phyloP scores from a whole-genome alignment of 2,329 filamentous ascomycete species.

The Phialophora chinensis region DNA sequence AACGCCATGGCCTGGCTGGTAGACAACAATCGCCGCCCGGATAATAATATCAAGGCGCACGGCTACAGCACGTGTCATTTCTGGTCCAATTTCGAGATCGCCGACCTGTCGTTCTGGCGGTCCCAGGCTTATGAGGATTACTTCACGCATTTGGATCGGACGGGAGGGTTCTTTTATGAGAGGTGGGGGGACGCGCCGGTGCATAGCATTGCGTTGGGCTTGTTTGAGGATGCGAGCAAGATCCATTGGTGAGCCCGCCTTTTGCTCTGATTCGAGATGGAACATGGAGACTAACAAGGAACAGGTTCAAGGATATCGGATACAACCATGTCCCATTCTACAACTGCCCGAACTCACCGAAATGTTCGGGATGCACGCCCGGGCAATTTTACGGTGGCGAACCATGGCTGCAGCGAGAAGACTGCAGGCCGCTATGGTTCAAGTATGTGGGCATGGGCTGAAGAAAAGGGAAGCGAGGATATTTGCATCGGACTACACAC shows the following conservation, averaged over 20 bases:
- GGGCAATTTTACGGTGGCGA: slow-evolving; percentile 90
- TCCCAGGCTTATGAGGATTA: slow-evolving; percentile 91
- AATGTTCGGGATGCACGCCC: slow-evolving; percentile 85
- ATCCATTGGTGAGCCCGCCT: slow-evolving; percentile 80
- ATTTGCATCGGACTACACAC: not conserved
- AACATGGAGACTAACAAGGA: not conserved
- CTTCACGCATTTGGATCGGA: slow-evolving; percentile 91
- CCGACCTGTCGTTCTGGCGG: slow-evolving; percentile 89
- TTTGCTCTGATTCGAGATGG: not conserved
- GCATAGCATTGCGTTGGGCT: slow-evolving; percentile 86
- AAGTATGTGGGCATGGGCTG: slow-evolving; percentile 86
- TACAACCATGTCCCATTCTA: slow-evolving; percentile 99
- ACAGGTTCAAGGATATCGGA: slow-evolving; percentile 97
- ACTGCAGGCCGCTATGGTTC: slow-evolving; percentile 97
- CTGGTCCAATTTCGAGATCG: slow-evolving; percentile 99
- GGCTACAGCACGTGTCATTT: slow-evolving; percentile 99
- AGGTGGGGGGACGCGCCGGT: slow-evolving; percentile 98
- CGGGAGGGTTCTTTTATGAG: slow-evolving; percentile 98
- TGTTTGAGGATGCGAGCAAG: slow-evolving; percentile 89
- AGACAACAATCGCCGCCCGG: slow-evolving; percentile 75
- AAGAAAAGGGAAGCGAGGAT: slow-evolving; percentile 31
- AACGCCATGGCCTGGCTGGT: slow-evolving; percentile 88
- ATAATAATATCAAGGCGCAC: slow-evolving; percentile 79
- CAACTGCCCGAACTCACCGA: slow-evolving; percentile 96
- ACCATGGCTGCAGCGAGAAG: slow-evolving; percentile 82